A percentile compares a stretch with the other conserved stretches of the same genome.
Conservation (phyloP, 75 land plant species). For the Sequoia sempervirens region DNA sequence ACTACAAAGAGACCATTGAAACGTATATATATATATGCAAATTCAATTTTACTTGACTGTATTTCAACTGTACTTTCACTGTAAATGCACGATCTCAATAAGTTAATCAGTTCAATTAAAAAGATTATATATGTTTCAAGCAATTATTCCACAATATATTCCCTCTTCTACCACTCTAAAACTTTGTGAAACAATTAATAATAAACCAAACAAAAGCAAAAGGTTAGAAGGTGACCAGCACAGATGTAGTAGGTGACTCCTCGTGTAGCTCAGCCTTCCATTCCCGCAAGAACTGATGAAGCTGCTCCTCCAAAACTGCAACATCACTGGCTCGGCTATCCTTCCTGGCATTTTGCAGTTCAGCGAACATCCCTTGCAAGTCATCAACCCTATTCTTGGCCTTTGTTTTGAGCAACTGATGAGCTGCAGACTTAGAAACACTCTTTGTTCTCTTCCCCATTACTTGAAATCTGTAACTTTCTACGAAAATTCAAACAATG, state of each 20-base stretch:
- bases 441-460: constrained; percentile 8
- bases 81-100: neutral
- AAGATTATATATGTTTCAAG: neutral
- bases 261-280: constrained; percentile 37
- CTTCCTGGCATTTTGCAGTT: constrained; percentile 34
- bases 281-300: constrained; percentile 39
- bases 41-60: too few relatives aligned
- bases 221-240: constrained; percentile 1
- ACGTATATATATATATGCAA: neutral
- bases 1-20: neutral
- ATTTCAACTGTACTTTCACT: neutral
- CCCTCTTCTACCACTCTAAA: neutral
- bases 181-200: neutral
- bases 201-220: neutral
- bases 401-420: constrained; percentile 7
- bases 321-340: constrained; percentile 28
- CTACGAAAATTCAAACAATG: neutral
- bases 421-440: neutral
- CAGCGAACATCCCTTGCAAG: constrained; percentile 34
- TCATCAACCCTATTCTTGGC: constrained; percentile 28
- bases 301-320: constrained; percentile 37
- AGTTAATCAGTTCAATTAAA: neutral
- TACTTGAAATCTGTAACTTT: neutral
- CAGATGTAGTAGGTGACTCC: constrained; percentile 7
- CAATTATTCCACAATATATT: constrained; percentile 3